These are phyloP conservation scores for Polytrichum formosum DNA, from an alignment of 225 moss, liverwort and hornwort species.

Conservation along the genomic window DNA sequence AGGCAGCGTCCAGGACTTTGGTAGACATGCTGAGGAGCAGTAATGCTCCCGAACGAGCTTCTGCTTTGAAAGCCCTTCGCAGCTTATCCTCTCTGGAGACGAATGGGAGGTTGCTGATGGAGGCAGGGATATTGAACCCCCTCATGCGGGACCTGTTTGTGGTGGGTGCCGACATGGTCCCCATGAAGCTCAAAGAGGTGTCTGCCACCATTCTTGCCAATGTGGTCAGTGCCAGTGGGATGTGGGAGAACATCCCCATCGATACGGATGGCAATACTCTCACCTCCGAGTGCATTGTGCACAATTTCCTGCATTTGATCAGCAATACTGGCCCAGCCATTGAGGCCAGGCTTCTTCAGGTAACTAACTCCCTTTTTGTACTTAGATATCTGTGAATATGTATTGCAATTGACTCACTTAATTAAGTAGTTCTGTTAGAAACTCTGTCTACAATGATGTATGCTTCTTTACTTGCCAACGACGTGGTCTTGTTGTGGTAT, in stretches of 20 bases:
- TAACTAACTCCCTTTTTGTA: slow-evolving; percentile 7
- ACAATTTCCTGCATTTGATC: slow-evolving; percentile 60
- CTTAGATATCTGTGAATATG: background rate
- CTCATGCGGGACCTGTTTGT: slow-evolving; percentile 65
- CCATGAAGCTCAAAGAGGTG: slow-evolving; percentile 64
- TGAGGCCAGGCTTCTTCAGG: slow-evolving; percentile 68
- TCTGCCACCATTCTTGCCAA: slow-evolving; percentile 62
- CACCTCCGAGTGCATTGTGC: slow-evolving; percentile 58
- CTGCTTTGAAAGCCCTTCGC: slow-evolving; percentile 54
- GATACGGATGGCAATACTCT: slow-evolving; percentile 59
- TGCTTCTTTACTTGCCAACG: too few species aligned
- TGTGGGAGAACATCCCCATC: slow-evolving; percentile 49
- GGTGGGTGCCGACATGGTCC: slow-evolving; percentile 54
- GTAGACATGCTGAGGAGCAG: slow-evolving; percentile 59
- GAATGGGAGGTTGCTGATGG: slow-evolving; percentile 51
- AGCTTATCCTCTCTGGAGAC: slow-evolving; percentile 47
- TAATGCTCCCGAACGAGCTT: slow-evolving; percentile 41
- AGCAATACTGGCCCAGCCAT: slow-evolving; percentile 75
- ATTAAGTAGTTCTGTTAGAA: too few species aligned
- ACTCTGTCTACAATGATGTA: too few species aligned
- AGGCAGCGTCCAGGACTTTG: slow-evolving; percentile 33
- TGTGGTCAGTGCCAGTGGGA: slow-evolving; percentile 50
- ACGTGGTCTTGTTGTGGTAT: too few species aligned
- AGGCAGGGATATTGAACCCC: slow-evolving; percentile 46
- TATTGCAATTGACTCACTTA: background rate